These are phyloP conservation scores for Heterobasidion occidentale DNA, from an alignment of 1,284 basidiomycete genomes.

Conservation along the genomic window DNA sequence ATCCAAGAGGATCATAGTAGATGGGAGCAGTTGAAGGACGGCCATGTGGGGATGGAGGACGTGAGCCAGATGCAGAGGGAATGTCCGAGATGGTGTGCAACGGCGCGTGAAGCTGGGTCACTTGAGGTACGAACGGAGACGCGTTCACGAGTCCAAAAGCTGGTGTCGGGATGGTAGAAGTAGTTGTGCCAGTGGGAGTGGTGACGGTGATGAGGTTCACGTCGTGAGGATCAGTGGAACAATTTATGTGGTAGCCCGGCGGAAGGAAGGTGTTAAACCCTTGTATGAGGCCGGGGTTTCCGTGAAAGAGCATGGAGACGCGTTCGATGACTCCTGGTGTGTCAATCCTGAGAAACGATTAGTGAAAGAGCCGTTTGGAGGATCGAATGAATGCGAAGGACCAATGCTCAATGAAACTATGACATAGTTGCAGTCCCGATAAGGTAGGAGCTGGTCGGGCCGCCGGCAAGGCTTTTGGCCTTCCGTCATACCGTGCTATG, in stretches of 20 bases:
- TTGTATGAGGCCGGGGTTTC: slow-evolving; percentile 90
- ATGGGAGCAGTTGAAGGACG: not conserved
- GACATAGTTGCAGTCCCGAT: not conserved
- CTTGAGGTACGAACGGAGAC: slow-evolving; percentile 17
- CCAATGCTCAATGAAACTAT: not conserved
- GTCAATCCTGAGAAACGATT: slow-evolving; percentile 67
- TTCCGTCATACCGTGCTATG: not conserved
- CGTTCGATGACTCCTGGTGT: slow-evolving; percentile 98
- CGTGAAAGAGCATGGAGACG: slow-evolving; percentile 92
- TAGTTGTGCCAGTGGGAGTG: slow-evolving; percentile 83
- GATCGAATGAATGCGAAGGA: slow-evolving; percentile 3
- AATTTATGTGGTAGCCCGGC: slow-evolving; percentile 93
- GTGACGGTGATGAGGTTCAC: slow-evolving; percentile 90
- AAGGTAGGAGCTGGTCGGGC: not conserved
- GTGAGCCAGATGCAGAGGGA: slow-evolving; percentile 6
- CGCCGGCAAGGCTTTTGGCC: too few relatives aligned
- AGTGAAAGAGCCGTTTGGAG: slow-evolving; percentile 7
- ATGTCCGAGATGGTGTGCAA: not conserved
- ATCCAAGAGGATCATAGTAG: slow-evolving; percentile 3
- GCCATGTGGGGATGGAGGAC: slow-evolving; percentile 8
- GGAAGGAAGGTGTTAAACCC: slow-evolving; percentile 99
- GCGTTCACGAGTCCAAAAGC: slow-evolving; percentile 21
- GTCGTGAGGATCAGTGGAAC: slow-evolving; percentile 69
- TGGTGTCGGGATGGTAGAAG: slow-evolving; percentile 31
- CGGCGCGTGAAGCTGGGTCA: slow-evolving; percentile 12